phyloP scores from a whole-genome alignment of 805 yeast species.

The Lachancea dasiensis region DNA sequence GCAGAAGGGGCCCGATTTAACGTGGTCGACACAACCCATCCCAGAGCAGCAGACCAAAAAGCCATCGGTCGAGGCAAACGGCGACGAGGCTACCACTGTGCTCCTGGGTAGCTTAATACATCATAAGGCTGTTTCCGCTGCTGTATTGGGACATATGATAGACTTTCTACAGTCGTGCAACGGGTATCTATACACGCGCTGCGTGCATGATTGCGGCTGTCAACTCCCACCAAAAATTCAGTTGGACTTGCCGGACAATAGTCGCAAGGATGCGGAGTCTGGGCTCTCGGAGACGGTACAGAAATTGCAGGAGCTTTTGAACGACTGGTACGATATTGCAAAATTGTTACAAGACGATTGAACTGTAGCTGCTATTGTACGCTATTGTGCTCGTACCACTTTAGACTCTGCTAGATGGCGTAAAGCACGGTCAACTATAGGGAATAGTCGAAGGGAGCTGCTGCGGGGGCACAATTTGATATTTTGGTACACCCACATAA shows the following conservation, averaged over 20 bases:
- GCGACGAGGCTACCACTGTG: not conserved
- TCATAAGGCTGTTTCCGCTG: not conserved
- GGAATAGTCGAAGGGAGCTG: no score
- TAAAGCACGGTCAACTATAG: no score
- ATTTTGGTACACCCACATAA: no score
- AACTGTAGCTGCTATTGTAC: slow-evolving; percentile 4
- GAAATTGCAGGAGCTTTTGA: slow-evolving; percentile 14
- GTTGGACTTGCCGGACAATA: not conserved
- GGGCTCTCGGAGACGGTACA: not conserved
- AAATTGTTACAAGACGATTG: slow-evolving; percentile 7
- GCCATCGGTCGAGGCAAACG: not conserved
- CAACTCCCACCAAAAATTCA: slow-evolving; percentile 3
- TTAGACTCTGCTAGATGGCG: no score
- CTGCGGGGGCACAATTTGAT: no score
- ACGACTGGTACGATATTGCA: slow-evolving; percentile 19
- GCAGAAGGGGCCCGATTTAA: slow-evolving; percentile 7
- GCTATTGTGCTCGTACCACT: not conserved
- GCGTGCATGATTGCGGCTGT: slow-evolving; percentile 9
- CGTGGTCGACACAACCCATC: slow-evolving; percentile 6
- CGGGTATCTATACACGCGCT: slow-evolving; percentile 7
- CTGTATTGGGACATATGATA: not conserved
- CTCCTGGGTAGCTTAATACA: slow-evolving; percentile 1
- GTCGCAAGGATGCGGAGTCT: not conserved
- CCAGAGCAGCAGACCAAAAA: not conserved
- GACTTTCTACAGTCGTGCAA: slow-evolving; percentile 5